Evolutionary conservation across 2,329 filamentous ascomycete genomes (phyloP), one percentile per base, ranked within the genome.

Genomic region (Epichloe scottii): DNA sequence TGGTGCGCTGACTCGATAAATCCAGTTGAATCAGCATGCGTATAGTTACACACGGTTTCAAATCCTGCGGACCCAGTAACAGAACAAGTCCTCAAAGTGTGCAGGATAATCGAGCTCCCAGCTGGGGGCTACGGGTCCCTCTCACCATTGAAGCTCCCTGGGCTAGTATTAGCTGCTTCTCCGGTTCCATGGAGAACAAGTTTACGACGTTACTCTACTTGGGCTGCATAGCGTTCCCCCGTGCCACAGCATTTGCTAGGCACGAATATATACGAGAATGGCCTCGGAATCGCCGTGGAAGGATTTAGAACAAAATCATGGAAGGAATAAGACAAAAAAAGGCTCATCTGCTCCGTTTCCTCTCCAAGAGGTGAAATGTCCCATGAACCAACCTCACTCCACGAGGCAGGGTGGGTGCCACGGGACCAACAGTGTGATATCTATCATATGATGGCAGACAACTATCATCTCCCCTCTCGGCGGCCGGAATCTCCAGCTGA

Each of bases 151-250:
- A 30, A 11, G 30, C 4, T 11, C 4, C 0, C 30, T 38, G 2
- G 26, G 5, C 33, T 14, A 8, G n/a, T 17, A 17, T 48, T 5
- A 48, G 21, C 8, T 33, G 10, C 10, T 15, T 19, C 8, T 11
- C 2, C 15, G 26, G 11, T 6, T 37, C 14, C 21, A 26, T n/a
- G 34, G 17, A 23, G 19, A 15, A 10, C 5, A 14, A 17, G 10
- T 49, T 49, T 43, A 44, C 30, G 48, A 44, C 21, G 48, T 49
- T 49, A 49, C 48, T 44, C 48, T 44, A 38, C 48, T 49, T 19
- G 33, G 33, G 30, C 15, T 44, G 48, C 40, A 39, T 44, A 49
- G 40, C 40, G 19, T 30, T 43, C 17, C 17, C 11, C 7, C 15
- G 40, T 49, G 40, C 15, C 48, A 49, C 48, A 37, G 40, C 48